Evolutionary conservation across 83 land plant genomes (phyloP), one percentile per base, ranked within the genome.

Genomic region (Picea mariana): DNA sequence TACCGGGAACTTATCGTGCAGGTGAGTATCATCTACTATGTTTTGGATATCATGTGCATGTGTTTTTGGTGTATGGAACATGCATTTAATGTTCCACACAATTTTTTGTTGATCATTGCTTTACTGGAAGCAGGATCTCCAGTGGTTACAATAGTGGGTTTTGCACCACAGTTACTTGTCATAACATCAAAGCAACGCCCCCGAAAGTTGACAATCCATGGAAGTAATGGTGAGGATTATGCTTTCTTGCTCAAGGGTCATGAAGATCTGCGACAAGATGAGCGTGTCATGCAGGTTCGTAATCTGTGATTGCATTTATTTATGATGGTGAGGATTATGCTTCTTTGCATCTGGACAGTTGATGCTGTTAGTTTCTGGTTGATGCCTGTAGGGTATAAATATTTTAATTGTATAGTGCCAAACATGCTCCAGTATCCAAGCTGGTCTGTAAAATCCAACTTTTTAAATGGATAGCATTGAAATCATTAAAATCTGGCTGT

Each of bases 271-370:
- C 94, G 99, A 6, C 99, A 98, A 82, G 99, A 98, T 90, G 99
- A 98, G 79, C 97, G 99, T 80, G 99, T 98, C 49, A 98, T 98
- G 99, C 99, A 98, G 99, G 99, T 98, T 11, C 60, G 47, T 69
- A 23, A 52, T 52, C 58, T 52, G 13, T 52, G 58, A 52, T 52
- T 12, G 12, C 58, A 52, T 11, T 52, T 52, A 52, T 3, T 52
- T 52, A 52, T 52, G 15, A 11, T 52, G 58, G 58, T 52, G 13
- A 52, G 13, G 13, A 52, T 52, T 52, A 52, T 52, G 3, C 58
- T 12, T 52, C 55, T 52, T 52, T 52, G 58, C 49, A 44, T 20
- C 55, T 42, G 58, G 77, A 73, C 24, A 42, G 9, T 52, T 73
- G 47, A 20, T 16, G 58, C n/a, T 44, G 5, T 44, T 0, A 9